A percentile compares a stretch with the other conserved stretches of the same genome.
Conservation (phyloP, 2,329 filamentous ascomycete species). For the Arthroderma uncinatum region DNA sequence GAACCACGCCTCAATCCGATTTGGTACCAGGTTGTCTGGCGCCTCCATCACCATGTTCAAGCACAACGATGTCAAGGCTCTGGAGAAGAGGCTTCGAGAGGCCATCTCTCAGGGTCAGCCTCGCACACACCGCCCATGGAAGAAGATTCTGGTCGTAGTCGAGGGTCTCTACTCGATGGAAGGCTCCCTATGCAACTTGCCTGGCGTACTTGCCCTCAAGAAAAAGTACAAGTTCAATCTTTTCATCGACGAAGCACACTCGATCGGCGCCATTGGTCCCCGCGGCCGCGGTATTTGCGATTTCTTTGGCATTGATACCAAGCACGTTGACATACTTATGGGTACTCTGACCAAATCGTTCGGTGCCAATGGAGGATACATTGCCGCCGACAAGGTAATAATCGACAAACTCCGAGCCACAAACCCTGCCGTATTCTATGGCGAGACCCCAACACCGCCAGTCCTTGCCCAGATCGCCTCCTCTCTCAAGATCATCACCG, state of each 20-base stretch:
- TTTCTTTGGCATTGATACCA: constrained; percentile 84
- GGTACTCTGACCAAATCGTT: constrained; percentile 97
- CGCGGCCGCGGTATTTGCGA: constrained; percentile 88
- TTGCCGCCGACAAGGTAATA: constrained; percentile 77
- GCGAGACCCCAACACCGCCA: constrained; percentile 76
- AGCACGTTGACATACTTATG: constrained; percentile 91
- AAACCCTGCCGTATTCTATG: constrained; percentile 77
- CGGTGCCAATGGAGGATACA: constrained; percentile 92
- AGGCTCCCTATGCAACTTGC: constrained; percentile 96
- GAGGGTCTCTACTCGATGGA: constrained; percentile 99
- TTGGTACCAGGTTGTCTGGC: constrained; percentile 84
- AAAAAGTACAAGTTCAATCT: constrained; percentile 94
- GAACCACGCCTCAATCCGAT: constrained; percentile 95
- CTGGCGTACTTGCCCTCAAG: constrained; percentile 75
- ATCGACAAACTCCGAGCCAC: constrained; percentile 81
- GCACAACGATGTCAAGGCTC: constrained; percentile 86
- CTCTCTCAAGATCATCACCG: constrained; percentile 77
- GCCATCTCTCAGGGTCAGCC: constrained; percentile 94
- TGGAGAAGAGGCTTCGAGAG: constrained; percentile 79
- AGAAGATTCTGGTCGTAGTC: constrained; percentile 94
- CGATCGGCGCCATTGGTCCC: constrained; percentile 82
- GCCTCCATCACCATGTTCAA: constrained; percentile 94
- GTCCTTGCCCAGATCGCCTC: constrained; percentile 85
- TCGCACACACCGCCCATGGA: constrained; percentile 96
- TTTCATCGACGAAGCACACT: constrained; percentile 94